Percentiles rank a stretch among this genome's conserved stretches.
Conservation (phyloP, 192 early-diverging fungal genomes). For the Phycomyces nitens region DNA sequence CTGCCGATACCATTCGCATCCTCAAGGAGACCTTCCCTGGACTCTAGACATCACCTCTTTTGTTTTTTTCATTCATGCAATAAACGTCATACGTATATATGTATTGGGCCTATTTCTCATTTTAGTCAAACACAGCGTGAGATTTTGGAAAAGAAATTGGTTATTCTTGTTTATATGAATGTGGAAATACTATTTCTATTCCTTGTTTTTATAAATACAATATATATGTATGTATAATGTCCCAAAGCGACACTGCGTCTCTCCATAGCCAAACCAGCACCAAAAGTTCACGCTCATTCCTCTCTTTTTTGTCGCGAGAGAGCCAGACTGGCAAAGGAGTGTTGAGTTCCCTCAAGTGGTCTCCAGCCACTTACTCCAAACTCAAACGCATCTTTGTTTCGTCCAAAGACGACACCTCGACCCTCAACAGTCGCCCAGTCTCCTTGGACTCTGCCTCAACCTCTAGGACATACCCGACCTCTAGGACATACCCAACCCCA, state of each 20-base stretch:
- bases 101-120: not conserved
- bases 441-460: too few relatives aligned
- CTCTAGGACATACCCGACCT: not conserved
- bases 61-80: not conserved
- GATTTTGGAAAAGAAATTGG: not conserved
- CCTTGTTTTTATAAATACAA: conserved; percentile 8
- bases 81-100: not conserved
- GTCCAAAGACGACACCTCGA: not conserved
- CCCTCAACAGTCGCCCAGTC: not conserved
- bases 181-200: conserved; percentile 1
- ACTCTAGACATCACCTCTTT: conserved; percentile 9
- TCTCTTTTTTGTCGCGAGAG: conserved; percentile 17
- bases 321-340: conserved; percentile 3
- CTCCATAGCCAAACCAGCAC: conserved; percentile 35
- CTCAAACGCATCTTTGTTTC: too few relatives aligned
- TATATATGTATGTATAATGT: not conserved
- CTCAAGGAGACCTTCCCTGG: conserved; percentile 75
- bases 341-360: conserved; percentile 11
- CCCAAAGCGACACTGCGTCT: conserved; percentile 25
- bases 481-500: not conserved
- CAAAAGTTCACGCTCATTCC: conserved; percentile 27
- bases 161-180: conserved; percentile 1
- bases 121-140: not conserved
- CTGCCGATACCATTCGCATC: conserved; percentile 78
- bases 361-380: not conserved